A percentile compares a stretch with the other conserved stretches of the same genome.
These are phyloP conservation scores for Papiliotrema nemorosa DNA, from an alignment of 1,284 basidiomycete species.

Conservation along the genomic window DNA sequence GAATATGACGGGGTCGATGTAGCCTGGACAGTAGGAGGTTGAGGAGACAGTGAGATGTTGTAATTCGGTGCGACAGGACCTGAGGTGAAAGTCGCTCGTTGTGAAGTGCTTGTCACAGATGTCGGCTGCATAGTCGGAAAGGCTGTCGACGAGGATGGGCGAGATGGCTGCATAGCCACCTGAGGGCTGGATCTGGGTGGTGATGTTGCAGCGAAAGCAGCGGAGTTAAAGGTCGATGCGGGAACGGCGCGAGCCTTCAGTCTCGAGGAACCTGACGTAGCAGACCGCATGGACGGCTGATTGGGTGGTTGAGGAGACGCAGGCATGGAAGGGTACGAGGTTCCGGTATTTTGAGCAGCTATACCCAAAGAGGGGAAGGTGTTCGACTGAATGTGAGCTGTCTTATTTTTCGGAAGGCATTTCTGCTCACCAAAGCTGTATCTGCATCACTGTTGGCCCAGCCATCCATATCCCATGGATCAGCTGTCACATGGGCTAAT, in stretches of 20 bases:
- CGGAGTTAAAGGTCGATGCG: conserved; percentile 36
- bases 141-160: not conserved
- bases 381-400: conserved; percentile 7
- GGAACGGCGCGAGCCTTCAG: conserved; percentile 40
- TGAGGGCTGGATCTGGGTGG: no score
- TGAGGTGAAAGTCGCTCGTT: conserved; percentile 3
- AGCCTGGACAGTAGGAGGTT: conserved; percentile 16
- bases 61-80: conserved; percentile 22
- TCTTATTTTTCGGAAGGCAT: not conserved
- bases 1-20: conserved; percentile 2
- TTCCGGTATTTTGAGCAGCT: conserved; percentile 4
- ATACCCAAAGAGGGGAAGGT: conserved; percentile 17
- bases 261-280: conserved; percentile 9
- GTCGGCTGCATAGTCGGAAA: conserved; percentile 5
- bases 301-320: not conserved
- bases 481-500: conserved; percentile 7
- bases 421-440: conserved; percentile 21
- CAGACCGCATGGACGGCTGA: not conserved
- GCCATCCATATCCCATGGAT: conserved; percentile 42
- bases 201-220: conserved; percentile 37
- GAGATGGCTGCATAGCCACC: no score
- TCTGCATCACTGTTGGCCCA: conserved; percentile 35
- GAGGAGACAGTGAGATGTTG: conserved; percentile 38
- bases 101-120: conserved; percentile 1
- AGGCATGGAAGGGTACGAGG: conserved; percentile 8